Evolutionary conservation across 2,329 filamentous ascomycete species (phyloP), one percentile per base, ranked within the genome.

Genomic region (Clarireedia monteithiana): DNA sequence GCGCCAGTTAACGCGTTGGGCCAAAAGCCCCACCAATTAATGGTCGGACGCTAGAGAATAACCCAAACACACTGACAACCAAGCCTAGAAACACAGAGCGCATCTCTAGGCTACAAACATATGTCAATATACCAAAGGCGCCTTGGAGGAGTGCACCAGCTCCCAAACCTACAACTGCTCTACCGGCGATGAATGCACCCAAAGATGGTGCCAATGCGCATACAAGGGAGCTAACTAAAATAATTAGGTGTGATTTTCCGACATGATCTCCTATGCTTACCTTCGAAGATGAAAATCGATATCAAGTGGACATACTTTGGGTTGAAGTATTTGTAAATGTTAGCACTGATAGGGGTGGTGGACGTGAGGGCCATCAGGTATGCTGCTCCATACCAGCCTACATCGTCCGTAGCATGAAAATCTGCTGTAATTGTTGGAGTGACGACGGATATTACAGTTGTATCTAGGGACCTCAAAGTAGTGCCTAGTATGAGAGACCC

Each of bases 41-140:
- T 0, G 84, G 85, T 0, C 85, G 85, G 15, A 86, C 69, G 0
- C 78, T 78, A 23, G 76, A 78, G 2, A 84, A 83, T 20, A 86
- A 67, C 1, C 83, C 83, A 84, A 84, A 87, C 0, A 87, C 79
- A 42, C 83, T 75, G 6, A 81, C 82, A 49, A 85, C 79, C 47
- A 87, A 69, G 2, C 83, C 83, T 59, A 83, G 84, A 63, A 82
- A 78, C 4, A 64, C 51, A 3, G 71, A 65, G 24, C 70, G 60
- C 34, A 67, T 64, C 10, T 63, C 58, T 2, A 65, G 65, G 12
- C 62, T 58, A 2, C 64, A 66, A 15, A 61, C 53, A 44, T 65
- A 72, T 0, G 65, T 72, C 57, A 74, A 71, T 48, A 75, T 73
- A 3, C 67, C 73, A 62, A 75, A 70, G 27, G 27, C 27, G 0